Conservation (phyloP, 2,329 filamentous ascomycete species). For the Sordariomycetes sp. region DNA sequence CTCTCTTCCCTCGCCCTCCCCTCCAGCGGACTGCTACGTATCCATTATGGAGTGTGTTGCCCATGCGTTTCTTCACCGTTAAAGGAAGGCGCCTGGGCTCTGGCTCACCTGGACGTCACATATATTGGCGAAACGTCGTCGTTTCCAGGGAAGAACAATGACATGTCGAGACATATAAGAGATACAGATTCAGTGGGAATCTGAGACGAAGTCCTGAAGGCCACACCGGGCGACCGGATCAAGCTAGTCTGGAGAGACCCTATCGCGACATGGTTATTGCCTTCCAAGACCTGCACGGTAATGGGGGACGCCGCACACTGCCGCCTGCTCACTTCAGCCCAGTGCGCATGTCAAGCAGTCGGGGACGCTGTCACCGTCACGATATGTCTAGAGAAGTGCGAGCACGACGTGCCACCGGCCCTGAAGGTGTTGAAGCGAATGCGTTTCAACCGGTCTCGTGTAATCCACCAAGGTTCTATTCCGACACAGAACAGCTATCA, state of each 20-base stretch:
- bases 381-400: conserved; percentile 21
- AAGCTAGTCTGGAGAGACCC: conserved; percentile 26
- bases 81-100: not conserved
- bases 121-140: conserved; percentile 30
- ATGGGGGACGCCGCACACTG: conserved; percentile 40
- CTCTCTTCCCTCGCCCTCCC: too few species aligned
- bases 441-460: conserved; percentile 26
- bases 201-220: conserved; percentile 25
- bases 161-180: conserved; percentile 21
- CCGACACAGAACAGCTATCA: conserved; percentile 4
- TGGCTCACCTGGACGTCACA: conserved; percentile 18
- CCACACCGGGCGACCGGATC: conserved; percentile 16
- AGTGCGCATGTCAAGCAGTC: conserved; percentile 36
- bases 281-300: conserved; percentile 25
- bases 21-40: too few species aligned
- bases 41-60: too few species aligned
- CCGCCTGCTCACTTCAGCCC: conserved; percentile 34
- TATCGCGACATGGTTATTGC: conserved; percentile 15
- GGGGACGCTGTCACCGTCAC: conserved; percentile 37
- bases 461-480: conserved; percentile 6
- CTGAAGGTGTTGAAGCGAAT: conserved; percentile 32
- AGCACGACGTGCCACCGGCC: conserved; percentile 23
- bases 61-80: too few species aligned
- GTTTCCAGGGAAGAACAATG: conserved; percentile 22
- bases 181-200: conserved; percentile 26